Evolutionary conservation across 257 asterid species (phyloP).

Genomic region (Ajuga chamaepitys): DNA sequence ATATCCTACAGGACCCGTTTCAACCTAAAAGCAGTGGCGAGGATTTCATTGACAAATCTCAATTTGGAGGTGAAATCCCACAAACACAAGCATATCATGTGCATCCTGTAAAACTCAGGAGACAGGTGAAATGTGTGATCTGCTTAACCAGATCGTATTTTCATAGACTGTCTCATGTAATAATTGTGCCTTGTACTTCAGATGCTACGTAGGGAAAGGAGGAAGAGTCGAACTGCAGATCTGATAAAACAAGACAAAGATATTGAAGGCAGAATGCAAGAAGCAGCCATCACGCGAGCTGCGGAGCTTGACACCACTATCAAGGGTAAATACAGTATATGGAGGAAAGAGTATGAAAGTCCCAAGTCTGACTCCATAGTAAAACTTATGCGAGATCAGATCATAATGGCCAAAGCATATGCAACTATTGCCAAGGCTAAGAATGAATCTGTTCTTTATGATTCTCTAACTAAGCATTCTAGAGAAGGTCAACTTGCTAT

Average conservation of each 20-base stretch:
- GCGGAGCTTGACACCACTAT: conserved; percentile 67
- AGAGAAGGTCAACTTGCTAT: conserved; percentile 68
- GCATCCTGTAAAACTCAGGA: conserved; percentile 77
- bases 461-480: conserved; percentile 63
- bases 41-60: conserved; percentile 21
- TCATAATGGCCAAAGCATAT: conserved; percentile 90
- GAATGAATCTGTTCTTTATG: conserved; percentile 55
- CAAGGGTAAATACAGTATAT: conserved; percentile 72
- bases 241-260: conserved; percentile 59
- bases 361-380: conserved; percentile 79
- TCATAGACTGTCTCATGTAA: background rate
- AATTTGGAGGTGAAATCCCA: conserved; percentile 24
- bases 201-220: conserved; percentile 71
- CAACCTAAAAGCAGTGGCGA: conserved; percentile 23
- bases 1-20: conserved; percentile 35
- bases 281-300: conserved; percentile 74
- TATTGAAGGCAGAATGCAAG: conserved; percentile 63
- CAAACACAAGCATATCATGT: conserved; percentile 25
- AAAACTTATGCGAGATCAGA: conserved; percentile 91
- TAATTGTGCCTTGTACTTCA: conserved; percentile 24
- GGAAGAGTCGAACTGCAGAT: conserved; percentile 58
- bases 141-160: conserved; percentile 1
- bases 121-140: conserved; percentile 49
- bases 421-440: conserved; percentile 85
- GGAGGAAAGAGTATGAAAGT: conserved; percentile 91